These are phyloP conservation scores for Metroxylon sagu DNA, from an alignment of 176 grass and related monocot genomes.

Conservation along the genomic window DNA sequence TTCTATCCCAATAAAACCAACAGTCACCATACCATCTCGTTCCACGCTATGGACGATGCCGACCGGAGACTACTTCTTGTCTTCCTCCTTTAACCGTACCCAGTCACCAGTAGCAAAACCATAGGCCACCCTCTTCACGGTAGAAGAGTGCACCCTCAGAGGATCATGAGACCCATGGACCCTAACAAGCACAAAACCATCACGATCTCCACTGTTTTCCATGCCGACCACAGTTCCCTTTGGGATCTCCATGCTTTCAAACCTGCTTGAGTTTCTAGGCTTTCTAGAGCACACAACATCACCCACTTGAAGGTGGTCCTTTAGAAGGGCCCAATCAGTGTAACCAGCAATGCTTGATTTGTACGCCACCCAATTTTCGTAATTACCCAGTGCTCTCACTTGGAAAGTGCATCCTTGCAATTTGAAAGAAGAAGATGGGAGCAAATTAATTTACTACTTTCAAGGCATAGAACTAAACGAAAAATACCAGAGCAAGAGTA, in stretches of 20 bases:
- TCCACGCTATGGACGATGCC: conserved; percentile 84
- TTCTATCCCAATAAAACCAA: conserved; percentile 80
- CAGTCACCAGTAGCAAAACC: conserved; percentile 74
- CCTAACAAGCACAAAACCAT: conserved; percentile 61
- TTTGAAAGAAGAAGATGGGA: conserved; percentile 26
- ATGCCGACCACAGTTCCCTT: conserved; percentile 79
- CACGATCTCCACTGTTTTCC: conserved; percentile 45
- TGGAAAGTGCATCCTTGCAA: conserved; percentile 32
- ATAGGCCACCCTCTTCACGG: conserved; percentile 63
- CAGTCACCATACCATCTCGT: conserved; percentile 41
- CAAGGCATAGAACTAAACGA: neutral
- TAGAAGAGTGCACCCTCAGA: conserved; percentile 45
- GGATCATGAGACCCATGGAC: conserved; percentile 71
- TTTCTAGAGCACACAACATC: conserved; percentile 77
- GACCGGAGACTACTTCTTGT: conserved; percentile 52
- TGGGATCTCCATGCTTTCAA: conserved; percentile 74
- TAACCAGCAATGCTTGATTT: conserved; percentile 17
- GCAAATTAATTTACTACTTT: neutral
- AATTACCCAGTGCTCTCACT: conserved; percentile 30
- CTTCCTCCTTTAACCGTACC: conserved; percentile 66
- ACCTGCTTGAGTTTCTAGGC: conserved; percentile 53
- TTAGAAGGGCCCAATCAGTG: conserved; percentile 62
- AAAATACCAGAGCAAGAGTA: too few relatives aligned
- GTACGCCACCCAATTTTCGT: conserved; percentile 28
- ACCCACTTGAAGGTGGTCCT: conserved; percentile 67